Evolutionary conservation across 2,329 filamentous ascomycete species (phyloP).

Genomic region (Sclerotinia subarctica): DNA sequence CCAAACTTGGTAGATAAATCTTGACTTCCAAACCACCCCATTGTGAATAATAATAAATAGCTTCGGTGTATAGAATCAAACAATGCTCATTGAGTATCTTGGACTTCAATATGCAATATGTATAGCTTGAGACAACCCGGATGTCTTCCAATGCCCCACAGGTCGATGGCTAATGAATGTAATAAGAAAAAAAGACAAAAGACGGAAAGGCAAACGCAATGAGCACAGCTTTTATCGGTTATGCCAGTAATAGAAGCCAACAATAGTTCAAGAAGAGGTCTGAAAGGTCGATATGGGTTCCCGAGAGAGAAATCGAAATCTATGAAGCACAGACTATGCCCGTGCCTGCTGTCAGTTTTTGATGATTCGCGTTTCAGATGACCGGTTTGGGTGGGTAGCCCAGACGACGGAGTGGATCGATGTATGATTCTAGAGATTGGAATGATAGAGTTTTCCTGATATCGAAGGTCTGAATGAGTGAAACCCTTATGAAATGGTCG

Average conservation of each 20-base stretch:
- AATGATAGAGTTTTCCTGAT: background rate
- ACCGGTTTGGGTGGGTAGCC: background rate
- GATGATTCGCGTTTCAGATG: slow-evolving; percentile 7
- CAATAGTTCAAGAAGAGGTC: background rate
- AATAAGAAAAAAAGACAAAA: background rate
- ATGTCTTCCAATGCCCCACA: background rate
- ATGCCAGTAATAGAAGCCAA: background rate
- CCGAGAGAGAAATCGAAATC: background rate
- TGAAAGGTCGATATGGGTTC: background rate
- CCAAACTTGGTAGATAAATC: slow-evolving; percentile 15
- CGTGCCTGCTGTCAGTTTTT: slow-evolving; percentile 1
- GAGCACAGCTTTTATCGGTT: slow-evolving; percentile 10
- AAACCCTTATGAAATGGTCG: background rate
- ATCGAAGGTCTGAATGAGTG: background rate
- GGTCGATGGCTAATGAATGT: slow-evolving; percentile 1
- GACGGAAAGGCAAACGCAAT: slow-evolving; percentile 3
- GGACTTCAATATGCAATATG: background rate
- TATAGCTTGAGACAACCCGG: background rate
- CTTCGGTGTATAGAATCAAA: background rate
- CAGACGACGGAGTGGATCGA: background rate
- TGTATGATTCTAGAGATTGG: background rate
- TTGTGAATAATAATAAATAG: slow-evolving; percentile 20
- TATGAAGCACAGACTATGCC: background rate
- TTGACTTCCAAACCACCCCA: slow-evolving; percentile 19
- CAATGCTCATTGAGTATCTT: background rate